Conservation (phyloP, 1,284 basidiomycete species). For the Fomitiporia mediterranea region DNA sequence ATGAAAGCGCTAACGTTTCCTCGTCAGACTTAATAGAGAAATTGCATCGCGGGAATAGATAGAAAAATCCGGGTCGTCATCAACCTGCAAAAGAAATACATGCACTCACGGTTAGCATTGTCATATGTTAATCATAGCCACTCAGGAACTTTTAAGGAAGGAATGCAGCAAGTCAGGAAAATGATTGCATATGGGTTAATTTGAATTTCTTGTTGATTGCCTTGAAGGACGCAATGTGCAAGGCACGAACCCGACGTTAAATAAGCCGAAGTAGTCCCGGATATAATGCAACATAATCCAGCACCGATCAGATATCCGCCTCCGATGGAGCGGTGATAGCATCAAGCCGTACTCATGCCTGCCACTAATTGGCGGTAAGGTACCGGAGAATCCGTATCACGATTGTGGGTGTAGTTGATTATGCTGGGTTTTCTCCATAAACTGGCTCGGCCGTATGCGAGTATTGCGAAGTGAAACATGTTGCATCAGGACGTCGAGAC, state of each 20-base stretch:
- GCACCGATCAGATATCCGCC: neutral
- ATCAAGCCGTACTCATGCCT: neutral
- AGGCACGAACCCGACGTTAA: too few species aligned
- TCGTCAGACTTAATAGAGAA: slow-evolving; percentile 45
- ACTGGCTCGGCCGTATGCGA: neutral
- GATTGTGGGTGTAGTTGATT: neutral
- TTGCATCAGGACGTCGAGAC: neutral
- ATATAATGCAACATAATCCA: neutral
- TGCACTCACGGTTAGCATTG: neutral
- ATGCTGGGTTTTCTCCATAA: neutral
- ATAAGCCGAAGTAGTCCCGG: neutral
- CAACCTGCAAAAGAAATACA: slow-evolving; percentile 28
- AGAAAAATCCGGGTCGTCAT: slow-evolving; percentile 36
- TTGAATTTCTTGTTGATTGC: too few species aligned
- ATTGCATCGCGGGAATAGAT: slow-evolving; percentile 39
- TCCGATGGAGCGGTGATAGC: neutral
- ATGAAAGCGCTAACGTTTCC: slow-evolving; percentile 15
- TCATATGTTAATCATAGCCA: too few species aligned
- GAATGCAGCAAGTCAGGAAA: neutral
- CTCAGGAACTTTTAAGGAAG: neutral
- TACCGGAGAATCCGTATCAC: neutral
- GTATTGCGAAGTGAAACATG: neutral
- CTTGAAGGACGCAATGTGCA: too few species aligned
- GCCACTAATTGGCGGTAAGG: neutral
- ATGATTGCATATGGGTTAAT: neutral